Conservation (phyloP, 176 grass and related monocot species). For the Carex scoparia region DNA sequence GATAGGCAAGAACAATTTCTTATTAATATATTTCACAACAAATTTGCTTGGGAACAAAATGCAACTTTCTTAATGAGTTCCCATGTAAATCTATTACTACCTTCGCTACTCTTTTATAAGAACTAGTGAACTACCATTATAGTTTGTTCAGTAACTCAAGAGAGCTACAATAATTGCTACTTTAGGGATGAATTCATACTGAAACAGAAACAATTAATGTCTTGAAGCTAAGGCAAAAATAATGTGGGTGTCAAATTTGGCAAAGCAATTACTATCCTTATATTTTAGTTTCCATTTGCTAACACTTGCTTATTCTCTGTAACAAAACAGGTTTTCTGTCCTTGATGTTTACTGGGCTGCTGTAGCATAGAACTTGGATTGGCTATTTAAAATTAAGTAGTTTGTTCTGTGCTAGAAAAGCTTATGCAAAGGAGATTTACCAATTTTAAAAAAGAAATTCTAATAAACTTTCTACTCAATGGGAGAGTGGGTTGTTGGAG, state of each 20-base stretch:
- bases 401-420: slow-evolving; percentile 7
- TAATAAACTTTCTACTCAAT: slow-evolving; percentile 37
- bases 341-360: not conserved
- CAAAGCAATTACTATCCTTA: not conserved
- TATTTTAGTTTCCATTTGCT: not conserved
- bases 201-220: not conserved
- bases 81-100: not conserved
- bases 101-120: not conserved
- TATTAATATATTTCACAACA: not conserved
- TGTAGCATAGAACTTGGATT: not conserved
- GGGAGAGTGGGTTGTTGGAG: slow-evolving; percentile 92
- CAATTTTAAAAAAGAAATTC: slow-evolving; percentile 1
- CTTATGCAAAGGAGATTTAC: slow-evolving; percentile 13
- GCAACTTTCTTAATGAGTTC: not conserved
- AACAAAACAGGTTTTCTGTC: not conserved
- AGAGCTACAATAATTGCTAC: not conserved
- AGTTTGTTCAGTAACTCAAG: not conserved
- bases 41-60: not conserved
- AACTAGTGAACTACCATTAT: not conserved
- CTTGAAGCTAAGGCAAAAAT: not conserved
- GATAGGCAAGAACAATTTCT: not conserved
- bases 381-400: not conserved
- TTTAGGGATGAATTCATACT: not conserved
- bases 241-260: not conserved
- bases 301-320: slow-evolving; percentile 6